Conservation (phyloP, 495 filamentous ascomycete species). For the Chaetomium tenue region DNA sequence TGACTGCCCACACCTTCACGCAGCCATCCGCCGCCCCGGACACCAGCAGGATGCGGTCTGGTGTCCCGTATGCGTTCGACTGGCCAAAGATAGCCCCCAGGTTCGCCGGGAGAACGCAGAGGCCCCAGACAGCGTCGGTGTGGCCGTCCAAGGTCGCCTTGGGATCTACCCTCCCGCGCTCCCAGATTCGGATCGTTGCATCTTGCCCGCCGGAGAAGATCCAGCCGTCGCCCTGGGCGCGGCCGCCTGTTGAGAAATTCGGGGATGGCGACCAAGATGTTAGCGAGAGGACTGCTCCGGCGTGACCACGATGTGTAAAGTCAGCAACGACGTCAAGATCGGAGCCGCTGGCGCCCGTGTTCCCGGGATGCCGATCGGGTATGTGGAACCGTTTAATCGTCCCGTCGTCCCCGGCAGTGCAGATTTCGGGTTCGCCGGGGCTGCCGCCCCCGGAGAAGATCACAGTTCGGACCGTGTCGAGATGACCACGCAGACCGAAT, state of each 20-base stretch:
- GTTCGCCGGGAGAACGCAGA: constrained; percentile 89
- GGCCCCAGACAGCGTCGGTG: constrained; percentile 91
- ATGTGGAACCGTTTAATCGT: constrained; percentile 96
- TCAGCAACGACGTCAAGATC: constrained; percentile 90
- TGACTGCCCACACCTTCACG: constrained; percentile 92
- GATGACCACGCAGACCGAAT: constrained; percentile 86
- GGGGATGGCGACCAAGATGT: constrained; percentile 81
- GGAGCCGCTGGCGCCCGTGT: constrained; percentile 52
- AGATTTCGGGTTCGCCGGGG: constrained; percentile 92
- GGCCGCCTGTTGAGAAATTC: constrained; percentile 83
- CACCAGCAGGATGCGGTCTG: constrained; percentile 84
- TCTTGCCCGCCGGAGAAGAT: constrained; percentile 97
- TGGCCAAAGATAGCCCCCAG: constrained; percentile 73
- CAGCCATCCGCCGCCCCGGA: constrained; percentile 89
- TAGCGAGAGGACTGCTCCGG: constrained; percentile 81
- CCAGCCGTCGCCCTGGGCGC: constrained; percentile 87
- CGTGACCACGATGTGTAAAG: constrained; percentile 92
- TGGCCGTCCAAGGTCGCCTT: constrained; percentile 94
- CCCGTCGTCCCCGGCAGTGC: constrained; percentile 93
- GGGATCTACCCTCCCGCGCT: constrained; percentile 86
- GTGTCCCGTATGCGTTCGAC: constrained; percentile 63
- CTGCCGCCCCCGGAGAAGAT: constrained; percentile 96
- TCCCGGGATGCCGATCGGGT: constrained; percentile 60
- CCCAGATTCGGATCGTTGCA: constrained; percentile 90
- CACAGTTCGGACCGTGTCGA: constrained; percentile 88